These are phyloP conservation scores for Cytospora schulzeri DNA, from an alignment of 2,329 filamentous ascomycete genomes.

Conservation along the genomic window DNA sequence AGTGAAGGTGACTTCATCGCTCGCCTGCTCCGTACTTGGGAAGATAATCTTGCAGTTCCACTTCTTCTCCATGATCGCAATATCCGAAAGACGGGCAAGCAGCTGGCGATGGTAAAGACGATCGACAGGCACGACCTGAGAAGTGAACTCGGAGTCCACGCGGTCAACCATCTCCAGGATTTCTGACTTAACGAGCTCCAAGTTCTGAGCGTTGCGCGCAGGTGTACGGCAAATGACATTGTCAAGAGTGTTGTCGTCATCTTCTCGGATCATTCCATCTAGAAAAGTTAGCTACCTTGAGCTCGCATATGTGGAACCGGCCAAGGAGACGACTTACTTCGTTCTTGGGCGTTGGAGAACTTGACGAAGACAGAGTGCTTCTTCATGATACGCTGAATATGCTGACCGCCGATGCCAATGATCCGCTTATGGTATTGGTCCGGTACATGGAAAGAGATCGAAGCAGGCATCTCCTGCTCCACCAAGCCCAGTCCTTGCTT, in stretches of 20 bases:
- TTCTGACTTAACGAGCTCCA: conserved; percentile 97
- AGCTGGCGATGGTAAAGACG: conserved; percentile 94
- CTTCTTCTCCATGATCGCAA: conserved; percentile 96
- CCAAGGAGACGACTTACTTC: conserved; percentile 53
- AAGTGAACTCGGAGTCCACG: conserved; percentile 96
- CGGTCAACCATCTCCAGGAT: conserved; percentile 99
- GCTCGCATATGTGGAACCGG: neutral
- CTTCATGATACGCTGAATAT: conserved; percentile 99
- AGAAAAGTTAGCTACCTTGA: conserved; percentile 34
- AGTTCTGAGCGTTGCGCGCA: conserved; percentile 92
- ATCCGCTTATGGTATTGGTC: conserved; percentile 99
- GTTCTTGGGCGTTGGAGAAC: conserved; percentile 98
- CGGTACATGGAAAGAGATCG: conserved; percentile 97
- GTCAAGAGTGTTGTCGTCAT: conserved; percentile 97
- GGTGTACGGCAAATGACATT: conserved; percentile 98
- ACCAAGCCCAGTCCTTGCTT: conserved; percentile 91
- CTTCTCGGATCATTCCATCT: conserved; percentile 83
- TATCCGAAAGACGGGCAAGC: conserved; percentile 81
- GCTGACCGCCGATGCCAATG: conserved; percentile 96
- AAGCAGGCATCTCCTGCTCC: conserved; percentile 98
- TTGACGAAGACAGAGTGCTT: conserved; percentile 99
- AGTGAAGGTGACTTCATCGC: conserved; percentile 92
- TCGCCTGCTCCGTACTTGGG: conserved; percentile 94
- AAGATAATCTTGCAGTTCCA: conserved; percentile 99
- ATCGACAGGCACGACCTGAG: conserved; percentile 90